Conservation (phyloP, 495 filamentous ascomycete species). For the Penicillium cataractarum region DNA sequence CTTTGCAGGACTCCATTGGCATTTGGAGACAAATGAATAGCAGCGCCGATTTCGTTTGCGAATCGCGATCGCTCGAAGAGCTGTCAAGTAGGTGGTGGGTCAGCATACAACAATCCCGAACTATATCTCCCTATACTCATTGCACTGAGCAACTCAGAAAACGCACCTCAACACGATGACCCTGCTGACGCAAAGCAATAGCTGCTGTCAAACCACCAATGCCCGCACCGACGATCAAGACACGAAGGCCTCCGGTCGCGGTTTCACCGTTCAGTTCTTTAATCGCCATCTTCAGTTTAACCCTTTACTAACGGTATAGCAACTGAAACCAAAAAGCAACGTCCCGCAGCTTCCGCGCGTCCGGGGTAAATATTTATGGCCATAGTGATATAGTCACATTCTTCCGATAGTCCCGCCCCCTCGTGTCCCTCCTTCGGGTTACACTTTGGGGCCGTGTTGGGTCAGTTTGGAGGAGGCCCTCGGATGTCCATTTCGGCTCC, state of each 20-base stretch:
- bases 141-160: neutral
- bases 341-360: neutral
- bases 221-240: constrained; percentile 60
- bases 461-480: neutral
- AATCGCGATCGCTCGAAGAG: constrained; percentile 58
- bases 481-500: constrained; percentile 39
- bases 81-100: constrained; percentile 31
- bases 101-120: neutral
- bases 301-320: neutral
- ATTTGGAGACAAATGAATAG: constrained; percentile 59
- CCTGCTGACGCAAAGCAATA: constrained; percentile 55
- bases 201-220: constrained; percentile 59
- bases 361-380: constrained; percentile 11
- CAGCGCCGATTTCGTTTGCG: constrained; percentile 58
- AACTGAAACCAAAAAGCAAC: neutral
- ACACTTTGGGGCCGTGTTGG: neutral
- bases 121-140: neutral
- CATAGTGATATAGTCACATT: no score
- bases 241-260: constrained; percentile 29
- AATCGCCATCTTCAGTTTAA: constrained; percentile 16
- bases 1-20: constrained; percentile 50
- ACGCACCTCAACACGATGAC: constrained; percentile 54
- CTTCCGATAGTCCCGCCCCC: neutral
- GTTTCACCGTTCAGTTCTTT: constrained; percentile 16
- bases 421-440: neutral